These are phyloP conservation scores for Diaporthe amygdali DNA, from an alignment of 2,329 filamentous ascomycete species.

Conservation along the genomic window DNA sequence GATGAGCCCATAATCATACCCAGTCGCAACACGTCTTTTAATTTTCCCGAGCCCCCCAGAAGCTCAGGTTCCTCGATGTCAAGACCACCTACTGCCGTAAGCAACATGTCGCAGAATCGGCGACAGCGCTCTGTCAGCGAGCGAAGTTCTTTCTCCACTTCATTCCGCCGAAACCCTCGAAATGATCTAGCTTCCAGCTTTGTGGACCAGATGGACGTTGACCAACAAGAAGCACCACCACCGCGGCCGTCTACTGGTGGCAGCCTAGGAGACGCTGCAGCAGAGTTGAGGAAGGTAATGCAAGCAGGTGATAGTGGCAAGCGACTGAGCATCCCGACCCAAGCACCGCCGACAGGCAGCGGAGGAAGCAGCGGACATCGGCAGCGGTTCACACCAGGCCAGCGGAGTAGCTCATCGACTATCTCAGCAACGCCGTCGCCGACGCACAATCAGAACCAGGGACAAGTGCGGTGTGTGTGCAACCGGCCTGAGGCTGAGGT, in stretches of 20 bases:
- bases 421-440: constrained; percentile 55
- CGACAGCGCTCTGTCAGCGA: constrained; percentile 21
- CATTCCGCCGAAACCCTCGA: not conserved
- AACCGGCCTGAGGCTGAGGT: constrained; percentile 45
- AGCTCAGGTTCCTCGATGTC: constrained; percentile 16
- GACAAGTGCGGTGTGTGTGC: constrained; percentile 63
- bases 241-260: constrained; percentile 20
- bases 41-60: constrained; percentile 54
- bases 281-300: constrained; percentile 64
- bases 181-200: not conserved
- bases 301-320: constrained; percentile 48
- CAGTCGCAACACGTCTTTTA: constrained; percentile 64
- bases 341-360: constrained; percentile 20
- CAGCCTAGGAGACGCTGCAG: constrained; percentile 58
- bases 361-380: constrained; percentile 39
- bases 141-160: not conserved
- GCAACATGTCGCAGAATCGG: constrained; percentile 28
- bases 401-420: constrained; percentile 39
- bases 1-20: constrained; percentile 71
- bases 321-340: constrained; percentile 26
- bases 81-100: constrained; percentile 31
- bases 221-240: constrained; percentile 7
- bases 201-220: constrained; percentile 19
- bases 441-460: constrained; percentile 40
- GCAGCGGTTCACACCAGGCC: constrained; percentile 40